Evolutionary conservation across 441 rosid species (phyloP), one percentile per base, ranked within the genome.

Genomic region (Euphorbia corollata): DNA sequence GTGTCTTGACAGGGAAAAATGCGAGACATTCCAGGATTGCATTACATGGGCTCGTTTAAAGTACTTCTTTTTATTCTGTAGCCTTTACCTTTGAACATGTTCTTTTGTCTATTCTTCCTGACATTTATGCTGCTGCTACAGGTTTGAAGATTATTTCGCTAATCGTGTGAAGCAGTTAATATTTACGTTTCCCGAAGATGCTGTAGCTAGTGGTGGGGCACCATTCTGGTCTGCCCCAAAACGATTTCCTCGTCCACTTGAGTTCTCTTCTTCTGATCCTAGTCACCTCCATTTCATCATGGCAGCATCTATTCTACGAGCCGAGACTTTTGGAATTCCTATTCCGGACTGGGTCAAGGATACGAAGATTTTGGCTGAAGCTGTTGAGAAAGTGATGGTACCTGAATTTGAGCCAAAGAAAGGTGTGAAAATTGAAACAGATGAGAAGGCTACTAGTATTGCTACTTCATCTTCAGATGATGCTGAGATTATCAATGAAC

Each of bases 171-270:
- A 87, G 89, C 97, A 92, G 68, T 68, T 92, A 81, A 82, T 76
- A 64, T 92, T 75, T 71, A 90, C 97, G 67, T 92, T 92, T 71
- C 97, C 98, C 20, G 98, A 92, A 81, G 97, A 90, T 76, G 95
- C 98, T 70, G 70, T 81, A 13, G 88, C 97, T 27, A 88, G 95
- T 75, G 84, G 86, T 0, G 98, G 98, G 45, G 84, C 86, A 74
- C 97, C 93, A 18, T 92, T 92, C 84, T 92, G 97, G 98, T 92
- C 98, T 5, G 98, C 98, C 51, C 98, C 98, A 32, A 92, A 92
- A 74, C 79, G 98, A 38, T 92, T 90, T 74, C 98, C 98, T 43
- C 89, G 53, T 59, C 90, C 97, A 5, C 93, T 92, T 41, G 79
- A 82, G 80, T 86, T 90, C 79, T 86, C 96, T 20, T 65, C 87